Evolutionary conservation across 1,284 basidiomycete genomes (phyloP).

Genomic region (Pseudozyma sp.): DNA sequence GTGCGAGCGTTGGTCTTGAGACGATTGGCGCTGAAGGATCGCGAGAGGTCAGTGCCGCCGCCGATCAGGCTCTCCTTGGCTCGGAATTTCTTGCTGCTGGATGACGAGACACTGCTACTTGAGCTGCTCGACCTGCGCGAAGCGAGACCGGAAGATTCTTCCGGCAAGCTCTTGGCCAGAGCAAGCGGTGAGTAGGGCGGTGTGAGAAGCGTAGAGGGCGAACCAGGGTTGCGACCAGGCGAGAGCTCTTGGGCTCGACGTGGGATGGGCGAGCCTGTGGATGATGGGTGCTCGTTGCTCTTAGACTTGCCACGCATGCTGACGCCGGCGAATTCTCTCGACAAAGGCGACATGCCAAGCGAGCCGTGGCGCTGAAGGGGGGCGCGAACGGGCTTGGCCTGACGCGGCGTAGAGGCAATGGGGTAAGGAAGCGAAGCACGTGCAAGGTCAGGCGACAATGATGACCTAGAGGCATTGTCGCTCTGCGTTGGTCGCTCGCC

Average conservation of each 20-base stretch:
- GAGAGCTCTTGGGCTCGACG: conserved; percentile 38
- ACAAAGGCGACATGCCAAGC: conserved; percentile 57
- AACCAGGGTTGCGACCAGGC: conserved; percentile 19
- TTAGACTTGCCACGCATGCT: conserved; percentile 50
- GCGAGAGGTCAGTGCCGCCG: conserved; percentile 39
- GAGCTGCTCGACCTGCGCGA: conserved; percentile 41
- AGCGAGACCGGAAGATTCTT: conserved; percentile 23
- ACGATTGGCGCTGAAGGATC: conserved; percentile 51
- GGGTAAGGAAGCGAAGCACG: conserved; percentile 23
- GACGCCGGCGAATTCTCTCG: conserved; percentile 52
- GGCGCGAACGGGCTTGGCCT: conserved; percentile 25
- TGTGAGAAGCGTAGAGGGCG: conserved; percentile 48
- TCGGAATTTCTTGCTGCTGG: conserved; percentile 43
- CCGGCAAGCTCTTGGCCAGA: conserved; percentile 37
- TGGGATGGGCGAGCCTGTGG: conserved; percentile 33
- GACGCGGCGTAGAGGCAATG: conserved; percentile 27
- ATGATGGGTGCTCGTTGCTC: conserved; percentile 42
- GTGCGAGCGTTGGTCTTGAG: conserved; percentile 38
- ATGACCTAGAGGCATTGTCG: conserved; percentile 10
- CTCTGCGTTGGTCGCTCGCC: conserved; percentile 9
- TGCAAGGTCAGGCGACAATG: conserved; percentile 25
- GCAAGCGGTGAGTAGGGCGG: conserved; percentile 55
- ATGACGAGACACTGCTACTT: conserved; percentile 47
- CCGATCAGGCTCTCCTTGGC: conserved; percentile 48
- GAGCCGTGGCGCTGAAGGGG: conserved; percentile 51